Evolutionary conservation across 805 yeast genomes (phyloP).

Genomic region (Ogataea allantospora): DNA sequence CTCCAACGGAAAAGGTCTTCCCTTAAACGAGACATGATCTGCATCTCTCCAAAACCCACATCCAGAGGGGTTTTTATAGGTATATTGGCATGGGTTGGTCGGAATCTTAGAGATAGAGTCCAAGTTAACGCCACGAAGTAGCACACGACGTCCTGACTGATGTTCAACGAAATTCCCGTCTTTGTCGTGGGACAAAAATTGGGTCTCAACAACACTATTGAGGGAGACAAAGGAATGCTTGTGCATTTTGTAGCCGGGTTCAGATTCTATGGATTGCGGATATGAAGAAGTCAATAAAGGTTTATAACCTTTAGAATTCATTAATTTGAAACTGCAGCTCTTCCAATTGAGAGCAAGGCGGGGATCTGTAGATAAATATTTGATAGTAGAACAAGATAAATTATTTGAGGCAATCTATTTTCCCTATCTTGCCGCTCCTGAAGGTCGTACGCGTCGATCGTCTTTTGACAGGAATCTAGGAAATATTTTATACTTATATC

Average conservation of each 20-base stretch:
- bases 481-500: background rate
- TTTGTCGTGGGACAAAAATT: slow-evolving; percentile 34
- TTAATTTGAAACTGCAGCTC: slow-evolving; percentile 4
- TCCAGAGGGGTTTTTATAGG: slow-evolving; percentile 37
- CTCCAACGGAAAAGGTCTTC: slow-evolving; percentile 73
- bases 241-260: slow-evolving; percentile 9
- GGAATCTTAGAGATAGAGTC: slow-evolving; percentile 79
- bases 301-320: slow-evolving; percentile 17
- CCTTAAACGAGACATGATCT: slow-evolving; percentile 75
- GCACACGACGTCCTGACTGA: slow-evolving; percentile 53
- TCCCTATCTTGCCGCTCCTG: slow-evolving; percentile 13
- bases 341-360: slow-evolving; percentile 1
- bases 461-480: background rate
- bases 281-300: slow-evolving; percentile 12
- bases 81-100: slow-evolving; percentile 46
- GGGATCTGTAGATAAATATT: background rate
- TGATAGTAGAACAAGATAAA: slow-evolving; percentile 7
- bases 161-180: slow-evolving; percentile 58
- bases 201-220: slow-evolving; percentile 23
- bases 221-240: slow-evolving; percentile 16
- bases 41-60: slow-evolving; percentile 61
- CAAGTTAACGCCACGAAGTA: slow-evolving; percentile 76
- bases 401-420: slow-evolving; percentile 1
- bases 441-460: slow-evolving; percentile 7
- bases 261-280: background rate